phyloP scores from a whole-genome alignment of 169 alveolate genomes.

The Cyclospora cayetanensis region DNA sequence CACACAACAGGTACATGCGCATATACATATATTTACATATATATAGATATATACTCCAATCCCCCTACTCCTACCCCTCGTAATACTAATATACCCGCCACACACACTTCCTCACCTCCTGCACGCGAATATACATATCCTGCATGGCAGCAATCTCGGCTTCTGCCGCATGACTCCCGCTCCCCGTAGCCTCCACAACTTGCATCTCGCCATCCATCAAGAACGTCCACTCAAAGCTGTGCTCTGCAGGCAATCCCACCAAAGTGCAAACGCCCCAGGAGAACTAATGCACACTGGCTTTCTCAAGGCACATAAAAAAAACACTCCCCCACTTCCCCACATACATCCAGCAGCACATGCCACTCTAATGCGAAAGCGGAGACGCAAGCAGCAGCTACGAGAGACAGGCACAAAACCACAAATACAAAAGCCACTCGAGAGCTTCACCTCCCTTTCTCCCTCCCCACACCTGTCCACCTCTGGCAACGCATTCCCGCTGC shows the following conservation, averaged over 20 bases:
- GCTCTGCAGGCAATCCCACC: conserved; percentile 50
- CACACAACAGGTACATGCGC: neutral
- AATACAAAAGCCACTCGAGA: too few species aligned
- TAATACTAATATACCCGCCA: neutral
- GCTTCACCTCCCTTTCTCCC: too few species aligned
- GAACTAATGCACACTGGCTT: too few species aligned
- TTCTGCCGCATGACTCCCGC: conserved; percentile 34
- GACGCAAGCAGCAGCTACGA: too few species aligned
- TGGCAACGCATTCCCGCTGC: too few species aligned
- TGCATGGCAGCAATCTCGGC: conserved; percentile 74
- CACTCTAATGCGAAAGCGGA: too few species aligned
- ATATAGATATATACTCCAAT: neutral
- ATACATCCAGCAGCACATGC: too few species aligned
- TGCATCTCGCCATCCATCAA: conserved; percentile 54
- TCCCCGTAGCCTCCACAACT: conserved; percentile 56
- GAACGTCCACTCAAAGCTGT: conserved; percentile 68
- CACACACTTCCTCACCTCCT: conserved; percentile 38
- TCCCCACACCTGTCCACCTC: too few species aligned
- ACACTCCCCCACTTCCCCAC: too few species aligned
- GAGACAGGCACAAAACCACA: too few species aligned
- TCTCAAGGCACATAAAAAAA: too few species aligned
- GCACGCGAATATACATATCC: conserved; percentile 67
- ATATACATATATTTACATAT: neutral
- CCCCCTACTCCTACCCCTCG: neutral
- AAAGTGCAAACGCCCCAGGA: too few species aligned